Base-by-base conservation (phyloP, 2,329 filamentous ascomycete species). In the Beauveria scarabaeidicola region DNA sequence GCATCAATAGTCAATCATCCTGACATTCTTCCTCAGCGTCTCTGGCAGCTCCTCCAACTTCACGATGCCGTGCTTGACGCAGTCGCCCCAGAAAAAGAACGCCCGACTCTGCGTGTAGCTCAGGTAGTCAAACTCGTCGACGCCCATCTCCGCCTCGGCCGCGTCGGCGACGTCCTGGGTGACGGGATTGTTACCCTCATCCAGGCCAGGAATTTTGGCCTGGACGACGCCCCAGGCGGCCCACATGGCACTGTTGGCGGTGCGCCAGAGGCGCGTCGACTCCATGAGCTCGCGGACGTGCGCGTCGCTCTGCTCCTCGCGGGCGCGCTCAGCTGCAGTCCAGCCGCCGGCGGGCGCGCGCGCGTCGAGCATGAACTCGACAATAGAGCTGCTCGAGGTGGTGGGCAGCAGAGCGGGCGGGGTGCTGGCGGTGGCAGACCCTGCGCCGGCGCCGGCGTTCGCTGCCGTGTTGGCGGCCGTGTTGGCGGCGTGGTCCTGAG, bases 151-250 rank as follows among this genome's bases (percentile, higher is more conserved):
- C 5, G 76, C 77, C 15, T 77, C 76, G 3, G 70, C 68, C 61
- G 67, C 70, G 48, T 74, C 69, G 3, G 67, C 67, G 29, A 67
- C 69, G 32, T 72, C 70, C 10, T 65, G 69, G 1, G 65, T 66
- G 15, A 73, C 74, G 40, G 78, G 77, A 7, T 7, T 29, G 43
- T 61, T 58, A 25, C 23, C 23, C 17, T 75, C 74, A 19, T 87
- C 83, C 70, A 93, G 78, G 0, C 86, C 90, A 0, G 90, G 86
- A 1, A 96, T 80, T 70, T 94, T 92, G 52, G 94, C 93, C 74
- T 99, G 94, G 55, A 99, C 89, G 63, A 97, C 90, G 25, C 94
- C 94, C 94, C 94, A 99, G 1, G 91, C 90, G 25, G 95, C 84
- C 94, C 94, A 99, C 74, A 89, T 85, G 2, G 90, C 91, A 40